Conservation (phyloP, 2,329 filamentous ascomycete species). For the Colletotrichum tofieldiae region DNA sequence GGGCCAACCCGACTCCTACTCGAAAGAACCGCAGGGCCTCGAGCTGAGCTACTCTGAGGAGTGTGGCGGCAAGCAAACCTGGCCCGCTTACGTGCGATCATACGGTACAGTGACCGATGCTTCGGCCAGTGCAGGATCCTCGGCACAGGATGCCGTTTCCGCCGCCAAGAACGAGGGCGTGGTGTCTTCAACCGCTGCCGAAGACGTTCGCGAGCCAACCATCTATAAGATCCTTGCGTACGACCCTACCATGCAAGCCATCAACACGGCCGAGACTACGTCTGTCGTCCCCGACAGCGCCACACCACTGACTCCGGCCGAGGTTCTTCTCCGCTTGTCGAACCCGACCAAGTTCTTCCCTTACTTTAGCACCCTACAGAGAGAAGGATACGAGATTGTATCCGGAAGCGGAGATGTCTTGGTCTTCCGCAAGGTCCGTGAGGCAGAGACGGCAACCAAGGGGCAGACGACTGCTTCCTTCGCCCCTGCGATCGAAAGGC, state of each 20-base stretch:
- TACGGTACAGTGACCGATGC: slow-evolving; percentile 47
- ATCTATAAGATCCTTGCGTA: slow-evolving; percentile 79
- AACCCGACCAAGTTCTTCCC: slow-evolving; percentile 77
- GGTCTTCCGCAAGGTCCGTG: slow-evolving; percentile 75
- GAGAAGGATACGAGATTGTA: slow-evolving; percentile 77
- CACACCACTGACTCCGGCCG: slow-evolving; percentile 69
- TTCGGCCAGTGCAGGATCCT: slow-evolving; percentile 21
- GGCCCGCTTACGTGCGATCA: slow-evolving; percentile 55
- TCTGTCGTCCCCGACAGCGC: slow-evolving; percentile 66
- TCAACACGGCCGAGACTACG: slow-evolving; percentile 73
- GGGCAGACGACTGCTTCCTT: slow-evolving; percentile 6
- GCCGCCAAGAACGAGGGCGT: not conserved
- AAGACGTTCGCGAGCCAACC: slow-evolving; percentile 44
- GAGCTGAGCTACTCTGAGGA: slow-evolving; percentile 65
- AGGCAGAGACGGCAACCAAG: slow-evolving; percentile 46
- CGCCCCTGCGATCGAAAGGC: slow-evolving; percentile 32
- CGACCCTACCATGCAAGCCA: slow-evolving; percentile 70
- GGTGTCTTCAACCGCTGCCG: slow-evolving; percentile 1
- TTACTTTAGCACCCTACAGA: slow-evolving; percentile 71
- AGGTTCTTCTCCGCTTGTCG: slow-evolving; percentile 73
- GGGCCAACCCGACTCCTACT: slow-evolving; percentile 57
- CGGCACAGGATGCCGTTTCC: slow-evolving; percentile 4
- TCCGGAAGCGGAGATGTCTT: slow-evolving; percentile 75
- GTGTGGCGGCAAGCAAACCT: slow-evolving; percentile 52
- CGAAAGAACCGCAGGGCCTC: slow-evolving; percentile 62